Evolutionary conservation across 2,329 filamentous ascomycete genomes (phyloP), one percentile per base, ranked within the genome.

Genomic region (Coniochaeta ligniaria): DNA sequence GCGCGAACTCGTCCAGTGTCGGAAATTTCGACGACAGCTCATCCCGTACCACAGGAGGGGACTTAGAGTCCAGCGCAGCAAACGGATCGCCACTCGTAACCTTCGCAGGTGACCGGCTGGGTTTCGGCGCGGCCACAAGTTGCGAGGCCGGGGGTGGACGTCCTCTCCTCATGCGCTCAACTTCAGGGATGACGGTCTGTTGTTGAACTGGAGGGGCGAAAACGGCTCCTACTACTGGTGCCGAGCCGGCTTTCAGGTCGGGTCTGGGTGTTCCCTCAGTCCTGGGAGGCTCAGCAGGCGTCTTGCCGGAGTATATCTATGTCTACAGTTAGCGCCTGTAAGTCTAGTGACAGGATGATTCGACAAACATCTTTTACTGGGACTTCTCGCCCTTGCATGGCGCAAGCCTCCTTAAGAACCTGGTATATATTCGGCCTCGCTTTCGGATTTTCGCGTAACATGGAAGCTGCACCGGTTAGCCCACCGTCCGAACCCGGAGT

Each of bases 121-220:
- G 83, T 69, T 85, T 87, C 43, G 74, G 70, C 60, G 78, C 78
- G 26, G 75, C 72, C 20, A 63, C 62, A 33, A 71, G 68, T 22
- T 76, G 75, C 9, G 75, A 72, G 17, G 77, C 69, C 6, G 73
- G 73, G 26, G 80, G 75, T 20, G 92, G 90, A 63, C 92, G 82
- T 4, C 95, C 95, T 75, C 95, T 84, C 63, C 95, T 85, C 95
- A 98, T 98, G 0, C 94, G 95, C 41, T 90, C 87, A 63, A 99
- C 92, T 26, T 97, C 92, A 9, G 95, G 95, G 60, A 98, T 87
- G 9, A 82, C 78, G 66, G 89, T 85, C 59, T 89, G 84, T 66
- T 89, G 83, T 60, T 89, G 85, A 28, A 85, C 77, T 2, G 89
- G 86, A n/a, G 90, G 86, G 6, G 91, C 85, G 68, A 94, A 94